A percentile compares a stretch with the other conserved stretches of the same genome.
Conservation (phyloP, 495 filamentous ascomycete genomes). For the Penicillium simplicissimum region DNA sequence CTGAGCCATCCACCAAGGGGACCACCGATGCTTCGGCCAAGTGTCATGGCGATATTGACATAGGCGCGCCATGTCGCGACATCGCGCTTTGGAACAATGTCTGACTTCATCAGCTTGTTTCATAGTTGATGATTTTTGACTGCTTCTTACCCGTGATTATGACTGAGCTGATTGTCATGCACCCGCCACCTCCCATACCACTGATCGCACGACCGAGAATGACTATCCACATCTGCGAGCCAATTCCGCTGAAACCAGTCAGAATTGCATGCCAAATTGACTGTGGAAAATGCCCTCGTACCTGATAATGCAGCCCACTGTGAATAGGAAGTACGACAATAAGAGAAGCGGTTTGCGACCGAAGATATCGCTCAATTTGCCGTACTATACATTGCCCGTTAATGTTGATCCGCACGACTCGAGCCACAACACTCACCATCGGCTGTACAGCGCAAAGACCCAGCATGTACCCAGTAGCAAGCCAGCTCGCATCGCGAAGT, state of each 20-base stretch:
- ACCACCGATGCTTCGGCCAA: conserved; percentile 64
- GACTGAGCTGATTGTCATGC: conserved; percentile 56
- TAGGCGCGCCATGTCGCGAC: conserved; percentile 66
- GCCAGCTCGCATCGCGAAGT: conserved; percentile 61
- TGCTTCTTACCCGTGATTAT: conserved; percentile 58
- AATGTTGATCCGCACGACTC: background rate
- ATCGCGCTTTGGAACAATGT: conserved; percentile 67
- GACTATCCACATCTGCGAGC: conserved; percentile 51
- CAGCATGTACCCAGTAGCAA: conserved; percentile 65
- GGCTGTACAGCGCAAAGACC: conserved; percentile 61
- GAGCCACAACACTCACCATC: conserved; percentile 34
- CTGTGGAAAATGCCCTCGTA: conserved; percentile 3
- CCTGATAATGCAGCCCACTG: conserved; percentile 44
- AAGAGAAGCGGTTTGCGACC: conserved; percentile 45
- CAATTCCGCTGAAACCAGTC: conserved; percentile 47
- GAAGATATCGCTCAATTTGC: conserved; percentile 51
- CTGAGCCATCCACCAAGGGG: conserved; percentile 64
- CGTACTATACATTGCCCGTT: conserved; percentile 29
- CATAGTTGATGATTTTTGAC: background rate
- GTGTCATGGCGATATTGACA: conserved; percentile 63
- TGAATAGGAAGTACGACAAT: conserved; percentile 45
- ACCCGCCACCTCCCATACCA: conserved; percentile 60
- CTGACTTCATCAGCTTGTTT: conserved; percentile 22
- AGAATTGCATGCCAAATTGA: background rate
- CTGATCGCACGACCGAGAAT: conserved; percentile 59